Base-by-base conservation (phyloP, 768 basidiomycete genomes). In the Amanita inopinata region DNA sequence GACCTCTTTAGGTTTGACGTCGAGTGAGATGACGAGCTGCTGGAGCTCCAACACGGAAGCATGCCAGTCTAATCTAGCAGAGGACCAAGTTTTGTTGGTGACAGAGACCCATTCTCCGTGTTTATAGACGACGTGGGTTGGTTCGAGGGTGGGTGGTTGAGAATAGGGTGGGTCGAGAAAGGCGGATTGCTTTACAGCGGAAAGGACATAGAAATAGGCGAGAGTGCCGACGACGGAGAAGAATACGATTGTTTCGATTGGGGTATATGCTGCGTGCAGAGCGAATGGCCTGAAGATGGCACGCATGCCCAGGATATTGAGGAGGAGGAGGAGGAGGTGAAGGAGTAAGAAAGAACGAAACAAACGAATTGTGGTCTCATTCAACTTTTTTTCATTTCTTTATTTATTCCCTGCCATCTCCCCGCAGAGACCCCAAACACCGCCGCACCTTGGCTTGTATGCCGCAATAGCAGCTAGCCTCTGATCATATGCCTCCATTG, bases 121-220 rank as follows among this genome's bases (percentile, higher is more conserved):
- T 2, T 63, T 63, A 25, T 74, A 67, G 1, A 75, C 55, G 0
- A 74, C 75, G 56, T 82, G 69, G 2, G 79, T 62, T 0, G 87
- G 69, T 2, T 71, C 65, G 18, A 80, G 64, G 0, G 66, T 54
- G 1, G 71, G 58, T 0, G 72, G 68, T 3, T 46, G 70, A 49
- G 11, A 38, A 24, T 51, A 49, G 3, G 69, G 55, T 0, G 82
- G 68, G 1, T 78, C 77, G 42, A 91, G 74, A 61, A 91, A 83
- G 17, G 85, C 72, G 0, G 85, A 89, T 54, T 91, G 80, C 54
- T 93, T 92, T 56, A 98, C 85, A 40, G 86, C 85, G 43, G 77
- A 77, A 47, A 99, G 75, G 51, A 96, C 73, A 55, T 94, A 91
- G 60, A 98, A 96, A 62, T 98, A 98, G 35, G 89, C 85, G 39